These are phyloP conservation scores for Yamadazyma triangularis DNA, from an alignment of 1,139 yeast genomes.

Conservation along the genomic window DNA sequence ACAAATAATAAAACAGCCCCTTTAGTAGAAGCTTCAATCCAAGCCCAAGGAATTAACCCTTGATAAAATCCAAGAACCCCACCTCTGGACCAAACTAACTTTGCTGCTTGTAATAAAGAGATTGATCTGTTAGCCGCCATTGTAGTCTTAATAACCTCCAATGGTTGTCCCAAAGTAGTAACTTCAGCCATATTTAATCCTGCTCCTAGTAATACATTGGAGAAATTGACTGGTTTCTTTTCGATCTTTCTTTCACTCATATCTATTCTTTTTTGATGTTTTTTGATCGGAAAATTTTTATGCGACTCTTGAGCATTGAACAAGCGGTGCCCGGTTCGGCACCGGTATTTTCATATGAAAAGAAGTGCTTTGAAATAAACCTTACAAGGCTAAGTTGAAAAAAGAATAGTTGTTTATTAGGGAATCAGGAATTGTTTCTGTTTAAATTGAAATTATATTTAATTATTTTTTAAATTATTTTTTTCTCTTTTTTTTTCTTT, in stretches of 20 bases:
- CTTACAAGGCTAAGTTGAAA: too few species aligned
- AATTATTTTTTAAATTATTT: too few species aligned
- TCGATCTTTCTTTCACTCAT: slow-evolving; percentile 30
- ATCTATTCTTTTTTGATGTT: too few species aligned
- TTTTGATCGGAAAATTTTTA: too few species aligned
- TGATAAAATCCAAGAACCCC: slow-evolving; percentile 91
- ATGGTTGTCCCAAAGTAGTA: slow-evolving; percentile 92
- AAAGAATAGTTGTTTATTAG: too few species aligned
- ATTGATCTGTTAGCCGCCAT: slow-evolving; percentile 94
- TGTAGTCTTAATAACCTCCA: slow-evolving; percentile 93
- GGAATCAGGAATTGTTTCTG: too few species aligned
- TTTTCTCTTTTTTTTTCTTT: too few species aligned
- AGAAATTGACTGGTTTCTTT: slow-evolving; percentile 83
- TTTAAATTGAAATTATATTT: too few species aligned
- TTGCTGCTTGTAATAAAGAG: slow-evolving; percentile 61
- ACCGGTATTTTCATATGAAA: too few species aligned
- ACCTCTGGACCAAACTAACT: slow-evolving; percentile 87
- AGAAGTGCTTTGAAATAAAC: too few species aligned
- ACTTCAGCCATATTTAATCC: slow-evolving; percentile 90
- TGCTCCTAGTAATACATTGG: slow-evolving; percentile 91
- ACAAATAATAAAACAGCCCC: slow-evolving; percentile 97
- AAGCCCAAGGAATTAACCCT: slow-evolving; percentile 98
- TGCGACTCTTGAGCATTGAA: too few species aligned
- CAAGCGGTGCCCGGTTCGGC: too few species aligned
- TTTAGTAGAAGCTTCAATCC: slow-evolving; percentile 99